Percentiles rank a stretch among this genome's conserved stretches.
Conservation (phyloP, 768 basidiomycete species). For the Boletus sp. region DNA sequence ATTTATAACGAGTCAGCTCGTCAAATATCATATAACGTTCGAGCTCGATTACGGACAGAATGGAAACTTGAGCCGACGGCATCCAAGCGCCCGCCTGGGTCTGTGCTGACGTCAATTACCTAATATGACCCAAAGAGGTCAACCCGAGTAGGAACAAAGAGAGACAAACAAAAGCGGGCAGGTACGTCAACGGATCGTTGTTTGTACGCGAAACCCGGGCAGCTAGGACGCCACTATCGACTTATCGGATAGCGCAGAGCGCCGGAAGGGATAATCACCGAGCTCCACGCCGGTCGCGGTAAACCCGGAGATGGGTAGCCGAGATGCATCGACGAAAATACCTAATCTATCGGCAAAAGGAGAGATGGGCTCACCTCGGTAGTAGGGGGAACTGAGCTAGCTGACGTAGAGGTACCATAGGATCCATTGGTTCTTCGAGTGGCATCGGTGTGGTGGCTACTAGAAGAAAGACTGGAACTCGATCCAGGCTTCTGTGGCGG, state of each 20-base stretch:
- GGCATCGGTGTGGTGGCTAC: slow-evolving; percentile 26
- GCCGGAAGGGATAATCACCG: slow-evolving; percentile 25
- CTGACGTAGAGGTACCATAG: slow-evolving; percentile 21
- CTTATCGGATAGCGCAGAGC: background rate
- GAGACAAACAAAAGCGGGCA: slow-evolving; percentile 11
- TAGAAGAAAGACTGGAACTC: slow-evolving; percentile 24
- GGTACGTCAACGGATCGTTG: slow-evolving; percentile 6
- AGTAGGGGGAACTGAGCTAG: slow-evolving; percentile 20
- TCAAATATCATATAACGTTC: slow-evolving; percentile 8
- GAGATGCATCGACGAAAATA: slow-evolving; percentile 12
- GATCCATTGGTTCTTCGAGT: slow-evolving; percentile 27
- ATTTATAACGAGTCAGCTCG: slow-evolving; percentile 24
- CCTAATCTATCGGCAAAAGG: slow-evolving; percentile 9
- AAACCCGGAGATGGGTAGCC: slow-evolving; percentile 12
- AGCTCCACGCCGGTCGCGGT: slow-evolving; percentile 14
- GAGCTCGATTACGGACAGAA: slow-evolving; percentile 20
- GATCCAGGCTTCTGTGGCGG: slow-evolving; percentile 27
- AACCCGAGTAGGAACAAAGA: slow-evolving; percentile 1
- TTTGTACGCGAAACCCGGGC: background rate
- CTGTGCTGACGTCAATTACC: slow-evolving; percentile 28
- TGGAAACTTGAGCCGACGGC: slow-evolving; percentile 11
- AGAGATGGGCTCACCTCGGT: slow-evolving; percentile 22
- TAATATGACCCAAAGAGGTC: slow-evolving; percentile 19
- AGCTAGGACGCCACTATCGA: background rate
- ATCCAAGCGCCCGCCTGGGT: slow-evolving; percentile 14